Base-by-base conservation (phyloP, 148 eudicot genomes). In the Arctostaphylos glauca region DNA sequence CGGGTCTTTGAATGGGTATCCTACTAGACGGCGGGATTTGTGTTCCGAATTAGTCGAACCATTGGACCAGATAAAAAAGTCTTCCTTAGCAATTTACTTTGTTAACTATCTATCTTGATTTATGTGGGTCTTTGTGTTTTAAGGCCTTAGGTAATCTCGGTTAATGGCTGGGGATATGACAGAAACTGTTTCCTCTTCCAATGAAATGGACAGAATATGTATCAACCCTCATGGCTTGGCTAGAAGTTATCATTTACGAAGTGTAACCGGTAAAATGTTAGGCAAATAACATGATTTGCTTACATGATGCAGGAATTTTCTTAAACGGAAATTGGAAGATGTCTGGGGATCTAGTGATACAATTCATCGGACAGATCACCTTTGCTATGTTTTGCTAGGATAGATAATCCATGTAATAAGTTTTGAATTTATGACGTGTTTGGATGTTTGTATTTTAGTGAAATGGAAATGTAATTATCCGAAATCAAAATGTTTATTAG, bases 281-380 rank as follows among this genome's bases (percentile, higher is more conserved):
- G 62, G 81, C 56, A 54, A 77, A 77, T 41, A 53, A 78, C 13
- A 70, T 78, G 53, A 44, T 78, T 78, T 56, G 66, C 81, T 78
- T 12, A 38, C 64, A 49, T 31, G 9, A 53, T 74, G 23, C 56
- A 14, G 49, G 75, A 13, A 13, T 14, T 47, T 16, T 50, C 47
- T 43, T 12, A 10, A 10, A 25, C 4, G 5, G 52, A 72, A 60
- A 41, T 31, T 9, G 31, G 68, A 3, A 9, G 66, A 77, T 38
- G 5, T 43, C 14, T 44, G 19, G 58, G 15, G 44, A 55, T 54
- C 18, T 38, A 31, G 64, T 16, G 48, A 74, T 10, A 44, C 58
- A 76, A 76, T 25, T 50, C 5, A 2, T 18, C 14, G 1, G 49
- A 55, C 21, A 6, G n/a, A 14, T 16, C 64, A 76, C 15, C 46